These are phyloP conservation scores for Thelonectria rubi DNA, from an alignment of 2,329 filamentous ascomycete species.

Conservation along the genomic window DNA sequence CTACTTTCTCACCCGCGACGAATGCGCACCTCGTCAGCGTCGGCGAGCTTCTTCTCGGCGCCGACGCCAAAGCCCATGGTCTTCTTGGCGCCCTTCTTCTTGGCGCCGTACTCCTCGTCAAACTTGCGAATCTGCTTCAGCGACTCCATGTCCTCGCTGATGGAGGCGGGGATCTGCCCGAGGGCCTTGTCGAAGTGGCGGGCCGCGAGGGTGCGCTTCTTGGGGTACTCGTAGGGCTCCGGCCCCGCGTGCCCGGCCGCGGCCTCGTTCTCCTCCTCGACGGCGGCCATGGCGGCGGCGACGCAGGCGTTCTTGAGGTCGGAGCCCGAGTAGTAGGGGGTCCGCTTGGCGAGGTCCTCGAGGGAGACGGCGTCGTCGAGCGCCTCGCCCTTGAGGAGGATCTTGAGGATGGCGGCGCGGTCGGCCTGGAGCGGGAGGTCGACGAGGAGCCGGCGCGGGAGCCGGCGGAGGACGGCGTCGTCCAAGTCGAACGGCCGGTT, in stretches of 20 bases:
- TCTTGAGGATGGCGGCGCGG: constrained; percentile 72
- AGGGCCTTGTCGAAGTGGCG: constrained; percentile 87
- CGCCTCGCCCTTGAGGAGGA: constrained; percentile 74
- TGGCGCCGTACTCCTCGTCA: constrained; percentile 92
- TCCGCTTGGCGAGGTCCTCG: constrained; percentile 69
- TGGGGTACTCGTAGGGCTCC: constrained; percentile 68
- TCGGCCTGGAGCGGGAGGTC: constrained; percentile 75
- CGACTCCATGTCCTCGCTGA: constrained; percentile 91
- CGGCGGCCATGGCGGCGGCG: constrained; percentile 79
- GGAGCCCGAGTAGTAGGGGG: constrained; percentile 81
- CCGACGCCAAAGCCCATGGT: constrained; percentile 68
- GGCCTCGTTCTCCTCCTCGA: constrained; percentile 74
- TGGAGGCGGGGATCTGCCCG: constrained; percentile 88
- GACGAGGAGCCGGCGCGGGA: constrained; percentile 77
- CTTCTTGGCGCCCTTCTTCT: constrained; percentile 70
- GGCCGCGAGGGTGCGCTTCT: constrained; percentile 61
- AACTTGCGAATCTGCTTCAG: constrained; percentile 91
- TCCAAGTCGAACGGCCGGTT: constrained; percentile 96
- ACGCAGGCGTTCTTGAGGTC: constrained; percentile 87
- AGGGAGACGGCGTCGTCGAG: constrained; percentile 70
- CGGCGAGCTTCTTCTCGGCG: constrained; percentile 46
- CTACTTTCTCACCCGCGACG: constrained; percentile 34
- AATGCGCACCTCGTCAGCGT: constrained; percentile 58
- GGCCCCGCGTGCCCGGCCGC: constrained; percentile 50
- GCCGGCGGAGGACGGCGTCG: constrained; percentile 80